Conservation (phyloP, 2,329 filamentous ascomycete species). For the Fusarium sterilihyphosum region DNA sequence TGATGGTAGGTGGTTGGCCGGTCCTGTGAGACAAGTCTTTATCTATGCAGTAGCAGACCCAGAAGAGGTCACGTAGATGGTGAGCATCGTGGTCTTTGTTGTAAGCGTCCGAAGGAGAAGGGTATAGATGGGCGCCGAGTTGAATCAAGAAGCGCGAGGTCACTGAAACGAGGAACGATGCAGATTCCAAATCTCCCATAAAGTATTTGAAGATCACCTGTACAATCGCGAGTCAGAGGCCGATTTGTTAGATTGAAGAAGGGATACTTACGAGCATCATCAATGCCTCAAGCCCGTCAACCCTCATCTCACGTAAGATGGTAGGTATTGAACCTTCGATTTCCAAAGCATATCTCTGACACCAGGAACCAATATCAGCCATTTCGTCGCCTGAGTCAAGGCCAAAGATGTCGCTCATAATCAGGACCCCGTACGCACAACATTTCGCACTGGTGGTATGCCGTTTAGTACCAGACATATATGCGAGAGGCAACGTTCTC, state of each 20-base stretch:
- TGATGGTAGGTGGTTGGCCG: not conserved
- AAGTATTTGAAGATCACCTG: slow-evolving; percentile 1
- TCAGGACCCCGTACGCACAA: not conserved
- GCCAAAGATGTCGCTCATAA: not conserved
- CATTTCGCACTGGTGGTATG: not conserved
- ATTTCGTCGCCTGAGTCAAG: not conserved
- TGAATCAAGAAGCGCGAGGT: not conserved
- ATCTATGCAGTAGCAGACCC: slow-evolving; percentile 21
- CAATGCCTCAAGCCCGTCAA: not conserved
- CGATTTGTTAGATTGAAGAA: fast-evolving
- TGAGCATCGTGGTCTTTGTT: not conserved
- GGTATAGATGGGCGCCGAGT: not conserved
- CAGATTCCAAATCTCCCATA: not conserved
- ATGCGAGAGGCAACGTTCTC: not conserved
- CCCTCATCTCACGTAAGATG: not conserved
- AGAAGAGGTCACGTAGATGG: slow-evolving; percentile 7
- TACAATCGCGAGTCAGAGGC: fast-evolving
- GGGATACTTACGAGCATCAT: not conserved
- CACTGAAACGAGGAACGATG: not conserved
- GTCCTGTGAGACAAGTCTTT: slow-evolving; percentile 13
- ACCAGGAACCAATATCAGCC: not conserved
- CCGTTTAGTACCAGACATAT: fast-evolving
- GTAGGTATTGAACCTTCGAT: not conserved
- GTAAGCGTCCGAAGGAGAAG: fast-evolving
- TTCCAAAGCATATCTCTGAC: not conserved